Base-by-base conservation (phyloP, 2,329 filamentous ascomycete species). In the Whalleya microplaca region DNA sequence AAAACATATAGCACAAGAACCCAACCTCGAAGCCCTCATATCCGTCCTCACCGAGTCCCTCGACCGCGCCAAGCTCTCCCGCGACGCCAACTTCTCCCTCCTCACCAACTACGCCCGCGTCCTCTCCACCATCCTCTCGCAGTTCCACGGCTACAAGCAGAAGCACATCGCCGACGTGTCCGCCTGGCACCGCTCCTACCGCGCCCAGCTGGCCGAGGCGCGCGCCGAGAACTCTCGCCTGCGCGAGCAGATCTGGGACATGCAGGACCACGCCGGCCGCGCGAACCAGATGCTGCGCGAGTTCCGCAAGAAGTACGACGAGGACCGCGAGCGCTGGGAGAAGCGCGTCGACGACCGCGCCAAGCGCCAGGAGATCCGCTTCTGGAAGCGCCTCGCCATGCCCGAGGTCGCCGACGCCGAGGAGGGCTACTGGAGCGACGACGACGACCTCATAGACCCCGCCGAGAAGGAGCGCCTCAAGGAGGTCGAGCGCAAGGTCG, bases 361-460 rank as follows among this genome's bases (percentile, higher is more conserved):
- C 5, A 71, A 75, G 43, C 78, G 82, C 3, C 84, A 87, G 69
- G 84, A 88, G 71, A 67, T 86, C 51, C 77, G 85, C 2, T 87
- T 85, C 71, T 89, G 85, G 85, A 88, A 88, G 73, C 77, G 85
- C 42, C 79, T 87, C 77, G 85, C 85, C 14, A 81, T 88, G 79
- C 84, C 84, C 9, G 78, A 84, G 54, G 71, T 87, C 40, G 73
- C 79, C 8, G 84, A 86, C 21, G 81, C 86, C 42, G 84, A 87
- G 48, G 76, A 80, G 1, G 73, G 73, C 41, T 85, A 79, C 67
- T 87, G 84, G 79, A 87, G 84, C 66, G 84, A 84, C 55, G 85
- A 88, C 62, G 85, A 88, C 64, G 85, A 88, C 64, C 71, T 88
- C 20, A 78, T 88, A 21, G 85, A 88, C 56, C 74, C 78, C 0